Conservation (phyloP, 1,139 yeast genomes). For the Taiozyma sp. region DNA sequence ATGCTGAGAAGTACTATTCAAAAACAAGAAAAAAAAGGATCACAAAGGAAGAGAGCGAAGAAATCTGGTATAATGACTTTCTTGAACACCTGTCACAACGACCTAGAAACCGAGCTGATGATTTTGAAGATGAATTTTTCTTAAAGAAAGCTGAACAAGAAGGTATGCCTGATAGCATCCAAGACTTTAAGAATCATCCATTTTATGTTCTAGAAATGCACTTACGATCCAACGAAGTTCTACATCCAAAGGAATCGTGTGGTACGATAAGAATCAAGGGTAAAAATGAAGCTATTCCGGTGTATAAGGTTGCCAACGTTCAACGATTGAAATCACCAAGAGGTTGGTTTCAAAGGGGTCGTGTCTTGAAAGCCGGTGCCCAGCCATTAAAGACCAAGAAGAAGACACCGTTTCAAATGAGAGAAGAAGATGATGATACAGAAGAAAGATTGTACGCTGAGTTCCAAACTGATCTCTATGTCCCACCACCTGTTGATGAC, state of each 20-base stretch:
- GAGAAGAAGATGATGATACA: constrained; percentile 35
- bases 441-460: constrained; percentile 67
- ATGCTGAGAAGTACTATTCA: constrained; percentile 65
- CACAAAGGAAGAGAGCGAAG: constrained; percentile 49
- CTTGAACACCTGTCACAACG: constrained; percentile 25
- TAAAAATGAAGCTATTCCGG: no score
- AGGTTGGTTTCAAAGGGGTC: no score
- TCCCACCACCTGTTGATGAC: constrained; percentile 53
- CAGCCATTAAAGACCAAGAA: constrained; percentile 48
- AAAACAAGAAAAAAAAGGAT: constrained; percentile 71
- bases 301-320: no score
- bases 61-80: constrained; percentile 51
- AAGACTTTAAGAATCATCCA: no score
- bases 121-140: constrained; percentile 67
- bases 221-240: no score
- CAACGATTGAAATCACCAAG: no score
- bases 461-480: constrained; percentile 66
- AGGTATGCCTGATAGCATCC: no score
- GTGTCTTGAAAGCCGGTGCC: no score
- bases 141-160: constrained; percentile 62
- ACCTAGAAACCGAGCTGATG: constrained; percentile 46
- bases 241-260: no score
- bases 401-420: constrained; percentile 20
- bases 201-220: no score
- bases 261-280: no score